phyloP scores from a whole-genome alignment of 331 rosid genomes.

The Telfairia occidentalis region DNA sequence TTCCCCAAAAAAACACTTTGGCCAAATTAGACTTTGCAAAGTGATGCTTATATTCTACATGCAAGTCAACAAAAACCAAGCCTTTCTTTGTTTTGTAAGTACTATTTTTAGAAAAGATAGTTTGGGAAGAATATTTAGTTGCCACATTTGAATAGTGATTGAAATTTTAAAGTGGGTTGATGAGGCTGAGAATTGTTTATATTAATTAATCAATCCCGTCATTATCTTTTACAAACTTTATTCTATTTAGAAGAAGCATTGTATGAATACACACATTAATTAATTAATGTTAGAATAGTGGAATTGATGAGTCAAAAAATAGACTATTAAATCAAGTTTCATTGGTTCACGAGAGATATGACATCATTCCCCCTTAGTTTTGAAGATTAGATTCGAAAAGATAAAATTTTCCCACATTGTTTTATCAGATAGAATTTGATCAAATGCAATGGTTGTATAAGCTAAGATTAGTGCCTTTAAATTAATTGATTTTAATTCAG shows the following conservation, averaged over 20 bases:
- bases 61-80: constrained; percentile 11
- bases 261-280: too few species aligned
- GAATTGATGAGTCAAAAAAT: not conserved
- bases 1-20: not conserved
- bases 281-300: too few species aligned
- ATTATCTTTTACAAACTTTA: not conserved
- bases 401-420: not conserved
- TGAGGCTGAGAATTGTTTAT: not conserved
- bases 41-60: constrained; percentile 10
- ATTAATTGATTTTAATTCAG: not conserved
- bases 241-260: not conserved
- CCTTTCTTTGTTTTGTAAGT: not conserved
- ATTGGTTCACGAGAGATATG: not conserved
- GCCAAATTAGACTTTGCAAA: constrained; percentile 5
- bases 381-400: not conserved
- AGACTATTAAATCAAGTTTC: not conserved
- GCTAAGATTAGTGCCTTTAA: not conserved
- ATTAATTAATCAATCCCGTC: not conserved
- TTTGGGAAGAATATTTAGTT: not conserved
- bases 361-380: not conserved
- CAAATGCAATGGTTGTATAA: not conserved
- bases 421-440: not conserved
- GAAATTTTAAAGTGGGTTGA: not conserved
- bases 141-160: constrained; percentile 1
- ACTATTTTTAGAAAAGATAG: not conserved